phyloP scores from a whole-genome alignment of 345 rosid genomes.

The Euclidium syriacum region DNA sequence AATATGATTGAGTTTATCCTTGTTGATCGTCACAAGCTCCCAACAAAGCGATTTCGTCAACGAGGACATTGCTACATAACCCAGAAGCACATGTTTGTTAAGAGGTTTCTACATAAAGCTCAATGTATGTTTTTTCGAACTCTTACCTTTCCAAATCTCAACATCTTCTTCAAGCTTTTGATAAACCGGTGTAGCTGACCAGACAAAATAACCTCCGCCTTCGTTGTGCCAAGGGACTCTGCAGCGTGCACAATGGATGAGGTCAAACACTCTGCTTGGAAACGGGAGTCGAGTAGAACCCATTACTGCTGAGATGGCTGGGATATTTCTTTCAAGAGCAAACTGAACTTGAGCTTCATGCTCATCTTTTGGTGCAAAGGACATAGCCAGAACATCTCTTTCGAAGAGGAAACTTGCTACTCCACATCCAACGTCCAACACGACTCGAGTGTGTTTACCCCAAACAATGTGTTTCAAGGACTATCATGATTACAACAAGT shows the following conservation, averaged over 20 bases:
- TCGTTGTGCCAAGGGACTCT: slow-evolving; percentile 98
- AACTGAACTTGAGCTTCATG: slow-evolving; percentile 97
- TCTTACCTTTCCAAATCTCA: slow-evolving; percentile 79
- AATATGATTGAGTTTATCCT: slow-evolving; percentile 61
- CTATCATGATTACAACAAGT: slow-evolving; percentile 26
- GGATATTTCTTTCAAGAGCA: slow-evolving; percentile 93
- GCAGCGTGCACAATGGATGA: slow-evolving; percentile 88
- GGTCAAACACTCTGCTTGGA: slow-evolving; percentile 86
- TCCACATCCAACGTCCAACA: slow-evolving; percentile 92
- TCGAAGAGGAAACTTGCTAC: slow-evolving; percentile 90
- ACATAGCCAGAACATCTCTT: slow-evolving; percentile 84
- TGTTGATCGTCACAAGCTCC: slow-evolving; percentile 81
- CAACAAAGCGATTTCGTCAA: slow-evolving; percentile 76
- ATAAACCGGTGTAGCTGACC: slow-evolving; percentile 98
- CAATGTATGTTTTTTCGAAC: neutral
- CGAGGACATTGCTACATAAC: slow-evolving; percentile 56
- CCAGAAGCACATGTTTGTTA: slow-evolving; percentile 13
- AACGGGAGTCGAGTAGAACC: slow-evolving; percentile 85
- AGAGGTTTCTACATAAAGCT: too few relatives aligned
- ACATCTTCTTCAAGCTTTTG: slow-evolving; percentile 66
- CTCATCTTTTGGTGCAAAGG: slow-evolving; percentile 96
- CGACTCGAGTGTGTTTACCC: slow-evolving; percentile 76
- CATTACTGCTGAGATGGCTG: slow-evolving; percentile 96
- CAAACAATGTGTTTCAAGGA: slow-evolving; percentile 60
- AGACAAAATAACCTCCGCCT: slow-evolving; percentile 86